A percentile compares a stretch with the other conserved stretches of the same genome.
phyloP scores from a whole-genome alignment of 129 eudicot genomes.

The Sambucus nigra region DNA sequence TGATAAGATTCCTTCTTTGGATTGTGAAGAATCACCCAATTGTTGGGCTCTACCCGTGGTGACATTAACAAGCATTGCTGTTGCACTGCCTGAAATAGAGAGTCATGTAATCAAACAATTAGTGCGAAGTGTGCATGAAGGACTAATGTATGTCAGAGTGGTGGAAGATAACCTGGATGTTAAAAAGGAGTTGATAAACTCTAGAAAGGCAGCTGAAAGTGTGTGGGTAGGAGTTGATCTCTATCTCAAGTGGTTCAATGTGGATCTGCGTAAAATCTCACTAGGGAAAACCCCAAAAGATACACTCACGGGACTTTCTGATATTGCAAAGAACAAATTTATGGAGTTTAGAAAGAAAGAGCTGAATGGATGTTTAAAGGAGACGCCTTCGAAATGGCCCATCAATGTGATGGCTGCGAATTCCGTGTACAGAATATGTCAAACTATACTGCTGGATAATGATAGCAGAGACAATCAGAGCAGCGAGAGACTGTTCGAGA shows the following conservation, averaged over 20 bases:
- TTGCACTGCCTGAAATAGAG: constrained; percentile 35
- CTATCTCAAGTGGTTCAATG: neutral
- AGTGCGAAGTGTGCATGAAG: constrained; percentile 33
- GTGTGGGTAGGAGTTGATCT: neutral
- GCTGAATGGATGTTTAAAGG: constrained; percentile 12
- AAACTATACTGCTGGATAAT: neutral
- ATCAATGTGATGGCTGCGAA: constrained; percentile 14
- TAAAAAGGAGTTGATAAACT: constrained; percentile 24
- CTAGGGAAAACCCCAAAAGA: neutral
- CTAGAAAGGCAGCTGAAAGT: constrained; percentile 49
- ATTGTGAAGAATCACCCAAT: constrained; percentile 43
- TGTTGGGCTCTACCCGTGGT: constrained; percentile 77
- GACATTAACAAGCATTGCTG: constrained; percentile 60
- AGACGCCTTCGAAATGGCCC: constrained; percentile 16
- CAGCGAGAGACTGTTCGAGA: constrained; percentile 5
- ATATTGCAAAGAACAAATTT: constrained; percentile 1
- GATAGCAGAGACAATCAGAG: neutral
- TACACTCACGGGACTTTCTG: neutral
- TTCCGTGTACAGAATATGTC: constrained; percentile 17
- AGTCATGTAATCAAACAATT: constrained; percentile 21
- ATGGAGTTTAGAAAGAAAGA: constrained; percentile 1
- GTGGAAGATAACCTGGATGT: constrained; percentile 30
- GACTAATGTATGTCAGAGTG: constrained; percentile 34
- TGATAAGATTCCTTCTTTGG: constrained; percentile 32
- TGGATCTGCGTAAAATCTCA: neutral